Base-by-base conservation (phyloP, 176 grass and related monocot species). In the Luzula sylvatica region DNA sequence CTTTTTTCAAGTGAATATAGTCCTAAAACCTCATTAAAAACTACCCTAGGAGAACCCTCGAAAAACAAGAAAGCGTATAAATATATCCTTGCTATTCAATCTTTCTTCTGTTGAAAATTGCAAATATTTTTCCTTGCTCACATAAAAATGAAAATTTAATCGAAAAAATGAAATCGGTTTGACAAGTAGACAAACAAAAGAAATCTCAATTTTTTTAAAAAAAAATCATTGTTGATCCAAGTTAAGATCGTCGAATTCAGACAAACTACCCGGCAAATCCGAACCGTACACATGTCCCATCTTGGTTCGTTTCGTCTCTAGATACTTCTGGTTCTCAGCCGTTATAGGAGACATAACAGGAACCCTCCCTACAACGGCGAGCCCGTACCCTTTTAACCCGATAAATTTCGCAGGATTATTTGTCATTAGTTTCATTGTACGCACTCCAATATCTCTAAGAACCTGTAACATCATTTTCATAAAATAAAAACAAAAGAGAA, bases 251-350 rank as follows among this genome's bases (percentile, higher is more conserved):
- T 43, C 14, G 68, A 88, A 86, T 56, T 66, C 62, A 11, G 82
- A 59, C 17, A 79, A 40, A 52, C 20, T 74, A 40, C 65, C 85
- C 1, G 75, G 81, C 3, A 98, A 84, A 80, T 98, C 92, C 46
- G 92, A 90, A 27, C 85, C 92, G 42, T 98, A 98, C 53, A 98
- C 66, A 17, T 98, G 92, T 0, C 92, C 84, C 92, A 89, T 89
- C 51, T 86, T 96, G 1, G 81, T 89, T 27, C 90, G 53, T 73
- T 96, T 96, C 2, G 90, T 89, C 71, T 96, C 92, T n/a, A 96
- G 70, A 38, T 96, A 89, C 19, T 22, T 96, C 64, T 86, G 62
- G 74, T 98, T 98, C 67, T 98, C 92, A 66, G 75, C 63, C 29
- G 92, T 98, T 42, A 96, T 72, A 23, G 92, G 85, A 8, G 77